Evolutionary conservation across 306 rosid species (phyloP).

Genomic region (Alnus glutinosa): DNA sequence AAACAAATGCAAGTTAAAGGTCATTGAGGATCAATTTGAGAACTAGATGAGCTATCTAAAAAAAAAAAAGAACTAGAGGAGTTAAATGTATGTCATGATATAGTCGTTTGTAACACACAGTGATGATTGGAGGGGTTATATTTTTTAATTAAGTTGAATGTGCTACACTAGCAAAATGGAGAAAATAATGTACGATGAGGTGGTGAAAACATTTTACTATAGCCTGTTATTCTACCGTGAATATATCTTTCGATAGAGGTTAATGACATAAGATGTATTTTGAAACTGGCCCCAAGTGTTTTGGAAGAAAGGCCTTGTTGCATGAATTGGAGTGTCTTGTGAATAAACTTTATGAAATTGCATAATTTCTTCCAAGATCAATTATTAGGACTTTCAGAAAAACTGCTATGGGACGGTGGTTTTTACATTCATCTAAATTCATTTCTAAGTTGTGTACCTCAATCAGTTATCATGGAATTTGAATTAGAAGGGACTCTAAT

Average conservation of each 20-base stretch:
- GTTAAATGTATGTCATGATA: background rate
- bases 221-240: background rate
- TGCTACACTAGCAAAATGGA: background rate
- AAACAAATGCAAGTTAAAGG: background rate
- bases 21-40: background rate
- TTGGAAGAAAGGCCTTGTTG: background rate
- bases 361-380: background rate
- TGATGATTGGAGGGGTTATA: background rate
- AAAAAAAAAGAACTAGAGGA: background rate
- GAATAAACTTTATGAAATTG: background rate
- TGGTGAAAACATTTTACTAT: background rate
- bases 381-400: background rate
- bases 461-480: background rate
- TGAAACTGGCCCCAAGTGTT: background rate
- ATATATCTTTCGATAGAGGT: background rate
- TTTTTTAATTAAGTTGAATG: background rate
- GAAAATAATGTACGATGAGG: background rate
- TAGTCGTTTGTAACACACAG: background rate
- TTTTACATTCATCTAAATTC: background rate
- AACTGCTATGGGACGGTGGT: background rate
- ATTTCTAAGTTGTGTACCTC: background rate
- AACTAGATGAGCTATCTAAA: background rate
- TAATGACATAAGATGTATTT: background rate
- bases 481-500: background rate
- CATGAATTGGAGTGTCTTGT: background rate